Evolutionary conservation across 2,329 filamentous ascomycete genomes (phyloP).

Genomic region (Colletotrichum incanum): DNA sequence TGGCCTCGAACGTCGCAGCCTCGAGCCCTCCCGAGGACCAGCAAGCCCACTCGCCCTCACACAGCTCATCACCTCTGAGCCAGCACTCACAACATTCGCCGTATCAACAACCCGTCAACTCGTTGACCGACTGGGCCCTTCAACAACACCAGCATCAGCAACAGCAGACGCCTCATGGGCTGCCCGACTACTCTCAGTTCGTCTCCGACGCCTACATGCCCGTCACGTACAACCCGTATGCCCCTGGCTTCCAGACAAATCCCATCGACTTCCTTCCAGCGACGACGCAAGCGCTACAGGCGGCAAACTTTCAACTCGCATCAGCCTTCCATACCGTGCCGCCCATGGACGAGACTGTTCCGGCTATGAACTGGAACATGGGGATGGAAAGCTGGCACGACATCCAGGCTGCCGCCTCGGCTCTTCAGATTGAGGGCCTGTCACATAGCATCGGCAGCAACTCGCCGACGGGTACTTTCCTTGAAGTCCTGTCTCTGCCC

Average conservation of each 20-base stretch:
- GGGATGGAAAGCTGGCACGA: conserved; percentile 86
- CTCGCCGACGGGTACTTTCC: conserved; percentile 70
- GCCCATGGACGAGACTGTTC: conserved; percentile 69
- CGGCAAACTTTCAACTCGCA: conserved; percentile 74
- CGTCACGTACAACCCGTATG: conserved; percentile 61
- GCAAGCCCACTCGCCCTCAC: conserved; percentile 62
- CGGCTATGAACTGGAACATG: conserved; percentile 73
- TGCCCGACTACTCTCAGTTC: conserved; percentile 66
- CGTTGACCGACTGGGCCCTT: conserved; percentile 75
- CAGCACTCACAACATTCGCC: conserved; percentile 69
- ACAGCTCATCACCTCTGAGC: conserved; percentile 64
- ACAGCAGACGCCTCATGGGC: conserved; percentile 49
- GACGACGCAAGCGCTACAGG: conserved; percentile 75
- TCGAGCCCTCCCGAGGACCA: conserved; percentile 65
- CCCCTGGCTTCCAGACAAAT: conserved; percentile 67
- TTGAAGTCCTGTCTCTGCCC: conserved; percentile 88
- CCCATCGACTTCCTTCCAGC: conserved; percentile 74
- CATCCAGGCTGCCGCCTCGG: conserved; percentile 73
- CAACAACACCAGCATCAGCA: conserved; percentile 67
- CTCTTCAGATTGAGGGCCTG: conserved; percentile 67
- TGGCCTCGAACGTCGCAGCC: conserved; percentile 62
- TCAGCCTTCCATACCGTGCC: conserved; percentile 73
- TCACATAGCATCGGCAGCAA: conserved; percentile 62
- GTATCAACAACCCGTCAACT: conserved; percentile 66
- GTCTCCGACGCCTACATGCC: conserved; percentile 66